Evolutionary conservation across 164 flowering plant genomes (phyloP).

Genomic region (Liquidambar formosana): DNA sequence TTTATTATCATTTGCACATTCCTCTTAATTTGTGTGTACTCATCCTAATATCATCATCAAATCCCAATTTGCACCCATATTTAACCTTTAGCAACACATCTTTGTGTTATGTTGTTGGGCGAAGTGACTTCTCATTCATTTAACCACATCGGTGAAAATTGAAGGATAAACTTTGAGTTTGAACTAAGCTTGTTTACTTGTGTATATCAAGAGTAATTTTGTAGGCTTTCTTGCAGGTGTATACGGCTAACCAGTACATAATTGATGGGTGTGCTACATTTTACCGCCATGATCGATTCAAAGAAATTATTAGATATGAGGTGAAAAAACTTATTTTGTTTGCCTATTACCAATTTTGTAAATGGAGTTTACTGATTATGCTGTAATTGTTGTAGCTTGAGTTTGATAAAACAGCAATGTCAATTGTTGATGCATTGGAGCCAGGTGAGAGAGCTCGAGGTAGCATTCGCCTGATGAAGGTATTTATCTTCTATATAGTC

Average conservation of each 20-base stretch:
- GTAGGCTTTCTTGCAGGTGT: slow-evolving; percentile 30
- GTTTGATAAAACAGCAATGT: slow-evolving; percentile 19
- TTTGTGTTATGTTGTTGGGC: too few relatives aligned
- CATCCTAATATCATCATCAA: too few relatives aligned
- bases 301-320: slow-evolving; percentile 37
- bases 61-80: too few relatives aligned
- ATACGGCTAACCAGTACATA: slow-evolving; percentile 12
- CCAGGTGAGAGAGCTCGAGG: slow-evolving; percentile 4
- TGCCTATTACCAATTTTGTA: neutral
- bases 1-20: too few relatives aligned
- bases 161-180: neutral
- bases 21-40: too few relatives aligned
- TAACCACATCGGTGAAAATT: neutral
- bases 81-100: too few relatives aligned
- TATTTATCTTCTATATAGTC: neutral
- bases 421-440: slow-evolving; percentile 12
- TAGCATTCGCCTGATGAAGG: slow-evolving; percentile 33
- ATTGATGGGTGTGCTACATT: slow-evolving; percentile 60
- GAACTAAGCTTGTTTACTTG: neutral
- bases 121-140: neutral
- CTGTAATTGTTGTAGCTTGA: slow-evolving; percentile 30
- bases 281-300: slow-evolving; percentile 39
- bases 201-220: neutral
- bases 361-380: neutral
- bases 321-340: slow-evolving; percentile 18